Evolutionary conservation across 1,284 basidiomycete species (phyloP).

Genomic region (Sporisorium iseilematis-ciliati): DNA sequence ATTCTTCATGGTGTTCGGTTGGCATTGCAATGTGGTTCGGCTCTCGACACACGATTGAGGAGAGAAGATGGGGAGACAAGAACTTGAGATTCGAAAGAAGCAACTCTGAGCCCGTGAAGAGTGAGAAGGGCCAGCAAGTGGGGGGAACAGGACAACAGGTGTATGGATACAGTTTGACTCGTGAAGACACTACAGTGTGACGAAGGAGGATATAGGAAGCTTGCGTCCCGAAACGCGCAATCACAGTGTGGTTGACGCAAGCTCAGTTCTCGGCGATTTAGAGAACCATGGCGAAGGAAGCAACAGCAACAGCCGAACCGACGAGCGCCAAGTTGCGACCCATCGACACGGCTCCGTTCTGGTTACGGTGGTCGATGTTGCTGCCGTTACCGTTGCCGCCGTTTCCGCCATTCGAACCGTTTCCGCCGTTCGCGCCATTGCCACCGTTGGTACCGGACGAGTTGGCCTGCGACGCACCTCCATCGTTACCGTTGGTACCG

Average conservation of each 20-base stretch:
- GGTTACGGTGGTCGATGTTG: constrained; percentile 31
- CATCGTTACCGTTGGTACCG: constrained; percentile 38
- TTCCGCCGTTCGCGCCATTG: constrained; percentile 9
- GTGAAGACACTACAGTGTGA: background rate
- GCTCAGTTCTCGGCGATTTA: background rate
- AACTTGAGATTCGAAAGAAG: background rate
- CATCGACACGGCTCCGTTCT: constrained; percentile 13
- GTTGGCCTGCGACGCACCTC: constrained; percentile 26
- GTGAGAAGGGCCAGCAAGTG: constrained; percentile 37
- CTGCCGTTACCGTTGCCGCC: constrained; percentile 14
- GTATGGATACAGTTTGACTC: constrained; percentile 38
- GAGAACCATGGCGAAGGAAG: constrained; percentile 22
- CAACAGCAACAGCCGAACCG: constrained; percentile 6
- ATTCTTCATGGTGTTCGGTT: constrained; percentile 3
- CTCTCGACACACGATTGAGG: background rate
- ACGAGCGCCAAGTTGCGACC: constrained; percentile 1
- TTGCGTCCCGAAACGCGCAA: constrained; percentile 19
- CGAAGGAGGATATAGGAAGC: background rate
- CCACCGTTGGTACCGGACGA: constrained; percentile 10
- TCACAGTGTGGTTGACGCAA: constrained; percentile 19
- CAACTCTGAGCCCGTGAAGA: constrained; percentile 33
- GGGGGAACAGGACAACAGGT: background rate
- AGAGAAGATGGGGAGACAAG: background rate
- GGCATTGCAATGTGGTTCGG: background rate
- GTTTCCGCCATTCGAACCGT: constrained; percentile 9